Evolutionary conservation across 306 rosid genomes (phyloP), one percentile per base, ranked within the genome.

Genomic region (Arachis stenosperma): DNA sequence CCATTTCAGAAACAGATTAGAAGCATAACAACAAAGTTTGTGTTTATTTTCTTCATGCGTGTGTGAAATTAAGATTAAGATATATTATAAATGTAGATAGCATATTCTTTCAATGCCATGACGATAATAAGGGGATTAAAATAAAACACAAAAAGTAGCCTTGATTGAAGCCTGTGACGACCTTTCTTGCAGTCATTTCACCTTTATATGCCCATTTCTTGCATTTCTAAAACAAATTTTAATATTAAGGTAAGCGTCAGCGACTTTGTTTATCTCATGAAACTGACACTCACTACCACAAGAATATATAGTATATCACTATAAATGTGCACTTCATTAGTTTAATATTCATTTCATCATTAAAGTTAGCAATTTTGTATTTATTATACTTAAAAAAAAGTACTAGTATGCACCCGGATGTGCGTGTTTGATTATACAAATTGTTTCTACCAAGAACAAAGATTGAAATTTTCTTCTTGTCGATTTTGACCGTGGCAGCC

Each of bases 161-260:
- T 86, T 83, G 91, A 90, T 90, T 83, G 80, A 86, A 86, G 97
- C 81, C 84, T 74, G 4, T 11, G 77, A 82, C 84, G 83, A 84
- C 87, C 85, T 78, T 59, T 59, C 69, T 65, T 76, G 56, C 75
- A 30, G 75, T 48, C 71, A 75, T 85, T 83, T 81, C 29, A 15
- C 65, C 82, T 77, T 84, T 74, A 54, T 69, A 77, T 64, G 77
- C 47, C 55, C 74, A 57, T 65, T 44, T 4, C 71, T 22, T 54
- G 6, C 55, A 27, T 48, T 61, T 60, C 43, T 56, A 10, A 15
- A 29, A 71, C 56, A 54, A 56, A 54, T 43, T 33, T 59, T 76
- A 9, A 33, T 33, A 33, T 33, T 33, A 33, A 2, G 60, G 22
- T 39, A 51, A 66, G 22, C 62, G 74, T 36, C 51, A 22, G 1